Evolutionary conservation across 768 basidiomycete genomes (phyloP).

Genomic region (Lactarius indigo): DNA sequence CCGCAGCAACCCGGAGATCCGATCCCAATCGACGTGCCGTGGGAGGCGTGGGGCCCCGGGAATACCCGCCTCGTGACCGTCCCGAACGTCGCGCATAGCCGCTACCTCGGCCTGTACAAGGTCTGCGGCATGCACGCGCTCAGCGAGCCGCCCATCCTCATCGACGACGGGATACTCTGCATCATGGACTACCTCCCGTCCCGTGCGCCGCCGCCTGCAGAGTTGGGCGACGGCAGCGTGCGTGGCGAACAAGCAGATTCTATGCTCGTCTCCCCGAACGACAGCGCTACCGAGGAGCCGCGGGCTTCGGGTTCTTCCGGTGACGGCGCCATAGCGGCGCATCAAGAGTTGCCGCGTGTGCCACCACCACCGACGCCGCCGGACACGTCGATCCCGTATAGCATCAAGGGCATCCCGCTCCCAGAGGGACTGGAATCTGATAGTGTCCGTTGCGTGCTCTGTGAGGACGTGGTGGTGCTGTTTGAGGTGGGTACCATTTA

Average conservation of each 20-base stretch:
- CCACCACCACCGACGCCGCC: background rate
- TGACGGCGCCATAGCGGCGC: background rate
- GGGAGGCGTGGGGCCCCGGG: background rate
- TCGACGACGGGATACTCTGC: background rate
- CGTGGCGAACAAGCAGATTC: background rate
- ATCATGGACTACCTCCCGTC: background rate
- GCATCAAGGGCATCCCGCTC: background rate
- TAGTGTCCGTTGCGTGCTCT: background rate
- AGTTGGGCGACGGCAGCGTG: background rate
- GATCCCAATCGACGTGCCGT: background rate
- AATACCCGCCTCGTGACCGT: background rate
- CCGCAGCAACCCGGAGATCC: background rate
- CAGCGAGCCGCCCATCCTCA: background rate
- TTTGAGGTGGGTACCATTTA: slow-evolving; percentile 5
- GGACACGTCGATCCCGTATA: background rate
- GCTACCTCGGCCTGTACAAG: background rate
- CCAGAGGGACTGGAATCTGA: background rate
- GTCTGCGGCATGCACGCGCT: slow-evolving; percentile 2
- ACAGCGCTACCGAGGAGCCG: background rate
- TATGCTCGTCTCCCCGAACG: background rate
- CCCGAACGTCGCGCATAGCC: background rate
- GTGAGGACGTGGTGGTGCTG: slow-evolving; percentile 11
- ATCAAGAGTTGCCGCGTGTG: background rate
- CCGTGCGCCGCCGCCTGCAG: background rate
- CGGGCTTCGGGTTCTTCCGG: background rate